Percentiles rank a stretch among this genome's conserved stretches.
phyloP scores from a whole-genome alignment of 1,139 yeast genomes.

The Saccharomyces hybrid region DNA sequence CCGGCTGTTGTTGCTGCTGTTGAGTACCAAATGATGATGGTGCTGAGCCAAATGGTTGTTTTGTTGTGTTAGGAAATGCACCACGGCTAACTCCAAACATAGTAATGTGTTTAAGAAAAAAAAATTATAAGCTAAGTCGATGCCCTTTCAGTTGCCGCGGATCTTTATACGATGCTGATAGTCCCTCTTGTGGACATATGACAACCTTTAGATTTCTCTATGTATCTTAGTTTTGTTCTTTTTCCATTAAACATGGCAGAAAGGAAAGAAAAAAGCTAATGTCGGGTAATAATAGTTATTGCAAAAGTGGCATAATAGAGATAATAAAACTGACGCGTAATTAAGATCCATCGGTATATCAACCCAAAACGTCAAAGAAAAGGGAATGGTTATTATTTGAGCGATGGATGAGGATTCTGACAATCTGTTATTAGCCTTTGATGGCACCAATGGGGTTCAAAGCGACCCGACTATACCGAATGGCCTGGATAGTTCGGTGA shows the following conservation, averaged over 20 bases:
- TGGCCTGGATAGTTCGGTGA: constrained; percentile 8
- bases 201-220: background rate
- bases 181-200: background rate
- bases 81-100: constrained; percentile 24
- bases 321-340: background rate
- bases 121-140: constrained; percentile 2
- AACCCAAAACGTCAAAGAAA: background rate
- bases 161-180: background rate
- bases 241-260: background rate
- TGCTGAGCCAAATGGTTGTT: constrained; percentile 37
- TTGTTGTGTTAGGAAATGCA: constrained; percentile 29
- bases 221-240: background rate
- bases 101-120: constrained; percentile 2
- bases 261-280: background rate
- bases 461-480: constrained; percentile 1
- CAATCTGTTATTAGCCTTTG: constrained; percentile 2
- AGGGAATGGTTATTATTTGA: background rate
- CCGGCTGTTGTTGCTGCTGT: constrained; percentile 5
- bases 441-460: background rate
- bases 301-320: background rate
- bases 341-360: background rate
- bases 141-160: background rate
- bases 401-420: constrained; percentile 3
- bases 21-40: constrained; percentile 33
- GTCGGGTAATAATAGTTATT: background rate